Conservation (phyloP, 2,329 filamentous ascomycete species). For the Aspergillus sp. region DNA sequence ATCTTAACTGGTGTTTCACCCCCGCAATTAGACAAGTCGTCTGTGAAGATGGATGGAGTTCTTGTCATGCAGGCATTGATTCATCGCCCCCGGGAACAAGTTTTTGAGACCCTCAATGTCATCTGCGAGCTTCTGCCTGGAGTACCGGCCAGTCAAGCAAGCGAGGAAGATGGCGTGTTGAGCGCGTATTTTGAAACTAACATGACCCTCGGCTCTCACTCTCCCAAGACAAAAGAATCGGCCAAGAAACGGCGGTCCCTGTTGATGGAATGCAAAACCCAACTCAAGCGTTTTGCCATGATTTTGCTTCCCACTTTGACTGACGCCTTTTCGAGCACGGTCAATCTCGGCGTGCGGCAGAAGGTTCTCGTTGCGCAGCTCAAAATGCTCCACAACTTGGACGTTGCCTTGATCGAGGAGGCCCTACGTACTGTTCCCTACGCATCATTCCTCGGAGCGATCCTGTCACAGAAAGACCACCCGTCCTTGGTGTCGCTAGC, state of each 20-base stretch:
- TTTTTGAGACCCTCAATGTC: slow-evolving; percentile 94
- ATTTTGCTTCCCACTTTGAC: slow-evolving; percentile 92
- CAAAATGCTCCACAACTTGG: slow-evolving; percentile 96
- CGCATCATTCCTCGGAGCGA: slow-evolving; percentile 89
- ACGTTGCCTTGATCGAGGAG: slow-evolving; percentile 74
- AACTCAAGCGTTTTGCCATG: slow-evolving; percentile 85
- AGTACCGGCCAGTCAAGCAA: slow-evolving; percentile 53
- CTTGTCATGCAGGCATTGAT: slow-evolving; percentile 98
- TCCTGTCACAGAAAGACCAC: slow-evolving; percentile 92
- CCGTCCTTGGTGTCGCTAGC: slow-evolving; percentile 77
- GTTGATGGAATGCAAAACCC: slow-evolving; percentile 71
- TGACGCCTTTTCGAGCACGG: slow-evolving; percentile 94
- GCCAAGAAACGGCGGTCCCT: slow-evolving; percentile 75
- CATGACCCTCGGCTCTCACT: slow-evolving; percentile 31
- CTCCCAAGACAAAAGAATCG: slow-evolving; percentile 45
- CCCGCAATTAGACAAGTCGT: slow-evolving; percentile 51
- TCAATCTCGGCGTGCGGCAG: slow-evolving; percentile 88
- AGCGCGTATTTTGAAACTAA: slow-evolving; percentile 42
- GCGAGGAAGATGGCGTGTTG: slow-evolving; percentile 45
- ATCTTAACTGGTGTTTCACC: slow-evolving; percentile 94
- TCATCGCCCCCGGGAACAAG: slow-evolving; percentile 88
- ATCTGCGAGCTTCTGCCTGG: slow-evolving; percentile 88
- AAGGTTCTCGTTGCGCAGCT: slow-evolving; percentile 93
- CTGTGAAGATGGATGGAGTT: slow-evolving; percentile 79
- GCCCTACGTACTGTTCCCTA: slow-evolving; percentile 84